Evolutionary conservation across 2,329 filamentous ascomycete genomes (phyloP).

Genomic region (Cercospora sp.): DNA sequence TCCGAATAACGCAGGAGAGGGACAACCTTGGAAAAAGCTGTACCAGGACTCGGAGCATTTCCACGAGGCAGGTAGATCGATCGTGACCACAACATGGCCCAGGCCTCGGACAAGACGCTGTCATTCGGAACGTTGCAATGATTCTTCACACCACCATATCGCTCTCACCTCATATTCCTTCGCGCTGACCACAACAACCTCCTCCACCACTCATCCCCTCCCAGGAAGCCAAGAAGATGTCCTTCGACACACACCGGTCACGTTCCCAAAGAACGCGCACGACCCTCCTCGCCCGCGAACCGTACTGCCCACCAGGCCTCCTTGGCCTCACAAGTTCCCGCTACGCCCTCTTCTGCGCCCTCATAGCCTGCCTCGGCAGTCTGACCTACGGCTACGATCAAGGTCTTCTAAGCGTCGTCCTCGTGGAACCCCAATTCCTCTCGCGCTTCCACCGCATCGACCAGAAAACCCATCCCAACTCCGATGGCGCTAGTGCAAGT

Average conservation of each 20-base stretch:
- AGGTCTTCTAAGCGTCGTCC: slow-evolving; percentile 43
- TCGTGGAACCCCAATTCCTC: slow-evolving; percentile 50
- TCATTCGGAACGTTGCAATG: no score
- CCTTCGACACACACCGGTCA: neutral
- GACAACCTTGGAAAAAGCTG: neutral
- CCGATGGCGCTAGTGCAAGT: slow-evolving; percentile 48
- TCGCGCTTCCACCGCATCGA: slow-evolving; percentile 41
- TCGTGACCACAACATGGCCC: no score
- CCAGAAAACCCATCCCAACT: slow-evolving; percentile 9
- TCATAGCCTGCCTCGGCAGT: slow-evolving; percentile 48
- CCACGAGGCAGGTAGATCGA: neutral
- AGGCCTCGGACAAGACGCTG: no score
- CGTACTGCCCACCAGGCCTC: slow-evolving; percentile 40
- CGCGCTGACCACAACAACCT: no score
- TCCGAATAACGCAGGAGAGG: neutral
- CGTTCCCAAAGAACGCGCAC: neutral
- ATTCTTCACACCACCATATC: no score
- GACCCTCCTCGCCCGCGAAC: slow-evolving; percentile 8
- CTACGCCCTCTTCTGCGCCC: slow-evolving; percentile 55
- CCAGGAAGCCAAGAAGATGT: neutral
- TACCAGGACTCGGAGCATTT: neutral
- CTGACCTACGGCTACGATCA: slow-evolving; percentile 48
- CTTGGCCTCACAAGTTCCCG: slow-evolving; percentile 50
- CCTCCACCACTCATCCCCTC: no score
- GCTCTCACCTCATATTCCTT: no score